Conservation (phyloP, 192 early-diverging fungal genomes). For the Coemansia asiatica region DNA sequence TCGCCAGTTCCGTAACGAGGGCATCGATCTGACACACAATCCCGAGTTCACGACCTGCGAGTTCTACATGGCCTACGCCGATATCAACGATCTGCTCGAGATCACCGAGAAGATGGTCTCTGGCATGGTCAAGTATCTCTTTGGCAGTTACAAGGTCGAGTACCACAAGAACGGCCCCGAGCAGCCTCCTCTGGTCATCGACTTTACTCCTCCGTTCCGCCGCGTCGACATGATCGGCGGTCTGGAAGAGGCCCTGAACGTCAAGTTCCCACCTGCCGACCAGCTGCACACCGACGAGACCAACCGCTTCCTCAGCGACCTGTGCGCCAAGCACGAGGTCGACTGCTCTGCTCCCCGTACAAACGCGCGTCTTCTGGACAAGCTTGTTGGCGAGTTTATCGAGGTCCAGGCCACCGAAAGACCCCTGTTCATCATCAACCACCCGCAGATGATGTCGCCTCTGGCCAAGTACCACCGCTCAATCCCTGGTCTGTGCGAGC, state of each 20-base stretch:
- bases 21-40: slow-evolving; percentile 98
- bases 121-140: slow-evolving; percentile 92
- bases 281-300: slow-evolving; percentile 78
- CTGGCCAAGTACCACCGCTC: slow-evolving; percentile 95
- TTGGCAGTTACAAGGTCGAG: slow-evolving; percentile 84
- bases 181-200: slow-evolving; percentile 76
- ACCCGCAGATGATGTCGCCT: slow-evolving; percentile 99
- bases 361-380: slow-evolving; percentile 90
- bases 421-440: slow-evolving; percentile 95
- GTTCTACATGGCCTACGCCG: slow-evolving; percentile 99
- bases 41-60: slow-evolving; percentile 99
- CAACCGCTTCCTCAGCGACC: slow-evolving; percentile 86
- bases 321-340: slow-evolving; percentile 93
- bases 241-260: slow-evolving; percentile 84
- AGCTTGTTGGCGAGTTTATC: slow-evolving; percentile 83
- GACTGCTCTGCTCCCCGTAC: slow-evolving; percentile 96
- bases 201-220: slow-evolving; percentile 96
- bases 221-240: slow-evolving; percentile 90
- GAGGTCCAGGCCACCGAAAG: slow-evolving; percentile 73
- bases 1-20: slow-evolving; percentile 98
- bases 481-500: slow-evolving; percentile 89
- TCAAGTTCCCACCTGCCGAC: slow-evolving; percentile 88
- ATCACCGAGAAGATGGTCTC: slow-evolving; percentile 87
- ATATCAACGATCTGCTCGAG: slow-evolving; percentile 95
- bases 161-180: slow-evolving; percentile 93